These are phyloP conservation scores for Neurospora sp. DNA, from an alignment of 495 filamentous ascomycete species.

Conservation along the genomic window DNA sequence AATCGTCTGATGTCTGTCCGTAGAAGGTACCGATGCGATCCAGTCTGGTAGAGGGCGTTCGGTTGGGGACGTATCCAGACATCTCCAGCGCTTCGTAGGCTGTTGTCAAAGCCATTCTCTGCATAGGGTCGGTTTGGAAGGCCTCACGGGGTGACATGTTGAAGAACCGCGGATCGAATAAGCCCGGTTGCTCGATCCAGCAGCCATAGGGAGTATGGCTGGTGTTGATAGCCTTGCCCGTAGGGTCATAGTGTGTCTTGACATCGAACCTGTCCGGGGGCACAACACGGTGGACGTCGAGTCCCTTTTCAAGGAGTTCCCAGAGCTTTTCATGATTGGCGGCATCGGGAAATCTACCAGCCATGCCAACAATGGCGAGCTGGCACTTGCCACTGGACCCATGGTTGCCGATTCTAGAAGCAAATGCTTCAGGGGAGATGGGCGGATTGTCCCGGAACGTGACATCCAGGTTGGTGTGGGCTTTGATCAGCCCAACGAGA, in stretches of 20 bases:
- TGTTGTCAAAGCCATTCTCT: conserved; percentile 70
- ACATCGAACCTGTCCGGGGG: conserved; percentile 71
- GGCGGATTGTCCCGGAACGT: conserved; percentile 24
- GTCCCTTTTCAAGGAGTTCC: conserved; percentile 60
- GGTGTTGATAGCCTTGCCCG: conserved; percentile 68
- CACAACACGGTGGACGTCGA: conserved; percentile 47
- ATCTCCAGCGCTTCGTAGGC: conserved; percentile 89
- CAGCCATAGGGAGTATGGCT: conserved; percentile 78
- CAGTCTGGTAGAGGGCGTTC: conserved; percentile 72
- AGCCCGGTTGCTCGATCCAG: conserved; percentile 76
- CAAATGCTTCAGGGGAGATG: conserved; percentile 21
- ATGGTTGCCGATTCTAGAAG: conserved; percentile 31
- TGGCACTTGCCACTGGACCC: conserved; percentile 29
- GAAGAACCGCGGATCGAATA: conserved; percentile 87
- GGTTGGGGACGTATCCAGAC: conserved; percentile 79
- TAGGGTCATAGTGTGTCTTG: conserved; percentile 65
- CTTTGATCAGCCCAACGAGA: conserved; percentile 28
- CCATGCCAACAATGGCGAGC: conserved; percentile 69
- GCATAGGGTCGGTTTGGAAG: conserved; percentile 79
- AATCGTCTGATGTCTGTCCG: conserved; percentile 87
- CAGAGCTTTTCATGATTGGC: conserved; percentile 56
- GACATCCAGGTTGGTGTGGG: conserved; percentile 31
- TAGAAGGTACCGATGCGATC: conserved; percentile 88
- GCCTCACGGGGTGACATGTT: conserved; percentile 95
- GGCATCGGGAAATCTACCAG: conserved; percentile 64